Evolutionary conservation across 768 basidiomycete species (phyloP), one percentile per base, ranked within the genome.

Genomic region (Boletus tylopilopsis): DNA sequence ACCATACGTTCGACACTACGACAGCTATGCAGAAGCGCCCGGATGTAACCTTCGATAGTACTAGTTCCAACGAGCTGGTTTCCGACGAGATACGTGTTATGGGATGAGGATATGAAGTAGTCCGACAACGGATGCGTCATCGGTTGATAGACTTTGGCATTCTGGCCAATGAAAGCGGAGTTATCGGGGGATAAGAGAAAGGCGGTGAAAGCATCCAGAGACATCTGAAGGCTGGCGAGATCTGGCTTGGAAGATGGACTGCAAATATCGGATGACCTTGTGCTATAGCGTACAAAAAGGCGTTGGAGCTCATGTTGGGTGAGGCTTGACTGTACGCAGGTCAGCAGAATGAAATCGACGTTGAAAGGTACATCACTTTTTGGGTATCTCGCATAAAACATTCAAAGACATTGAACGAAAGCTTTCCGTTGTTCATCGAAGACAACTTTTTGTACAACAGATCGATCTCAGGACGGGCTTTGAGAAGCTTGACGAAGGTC

Each of bases 51-150:
- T 61, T 96, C 94, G 23, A 91, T 81, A 0, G 94, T 94, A 53
- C 89, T 92, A 25, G 85, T 82, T 5, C 95, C 95, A 35, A 94
- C 77, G 4, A 92, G 76, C 60, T 94, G 92, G 61, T 89, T 78
- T 0, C 92, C 92, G 16, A 90, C 81, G 9, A 94, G 81, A 61
- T 94, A 94, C 0, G 91, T 94, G 57, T 98, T 97, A 64, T 98
- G 94, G 9, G 89, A 92, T 11, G 89, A 85, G 4, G 89, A 92
- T 61, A 94, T 80, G 61, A 76, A 91, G 64, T 98, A 98, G 50
- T 97, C 89, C 2, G 83, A 80, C 13, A 96, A 73, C 1, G 95
- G 92, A 1, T 79, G 73, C 1, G 86, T 87, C 96, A 98, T 97
- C 58, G 96, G 87, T 42, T 94, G 90, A 66, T 74, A 76, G 6